Evolutionary conservation across 169 alveolate species (phyloP).

Genomic region (Plasmodium inui): DNA sequence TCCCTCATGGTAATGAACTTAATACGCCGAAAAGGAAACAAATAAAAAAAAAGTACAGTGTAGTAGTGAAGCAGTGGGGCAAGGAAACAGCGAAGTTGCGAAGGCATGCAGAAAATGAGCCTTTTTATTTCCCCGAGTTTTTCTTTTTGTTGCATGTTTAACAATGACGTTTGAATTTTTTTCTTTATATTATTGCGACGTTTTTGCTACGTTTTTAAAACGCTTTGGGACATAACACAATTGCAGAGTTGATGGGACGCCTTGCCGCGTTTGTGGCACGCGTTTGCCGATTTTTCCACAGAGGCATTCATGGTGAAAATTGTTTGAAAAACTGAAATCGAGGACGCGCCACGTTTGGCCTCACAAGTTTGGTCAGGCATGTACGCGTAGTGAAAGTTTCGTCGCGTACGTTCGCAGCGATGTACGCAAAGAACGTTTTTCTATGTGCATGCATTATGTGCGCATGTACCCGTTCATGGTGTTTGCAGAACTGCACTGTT

Average conservation of each 20-base stretch:
- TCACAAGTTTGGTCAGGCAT: neutral
- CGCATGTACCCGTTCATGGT: neutral
- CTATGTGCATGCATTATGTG: neutral
- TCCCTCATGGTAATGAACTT: neutral
- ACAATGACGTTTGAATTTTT: neutral
- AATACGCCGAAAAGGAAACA: conserved; percentile 6
- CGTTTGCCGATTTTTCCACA: neutral
- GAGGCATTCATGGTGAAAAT: neutral
- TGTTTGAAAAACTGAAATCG: neutral
- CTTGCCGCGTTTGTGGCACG: neutral
- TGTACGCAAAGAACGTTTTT: neutral
- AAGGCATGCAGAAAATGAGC: neutral
- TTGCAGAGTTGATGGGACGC: neutral
- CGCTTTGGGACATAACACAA: neutral
- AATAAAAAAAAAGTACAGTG: neutral
- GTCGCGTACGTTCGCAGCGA: neutral
- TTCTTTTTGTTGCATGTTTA: neutral
- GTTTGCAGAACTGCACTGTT: neutral
- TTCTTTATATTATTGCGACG: neutral
- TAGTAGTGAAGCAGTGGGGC: neutral
- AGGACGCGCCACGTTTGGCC: neutral
- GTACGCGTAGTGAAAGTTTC: neutral
- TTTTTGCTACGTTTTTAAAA: neutral
- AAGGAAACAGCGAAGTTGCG: neutral
- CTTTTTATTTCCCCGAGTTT: neutral